These are phyloP conservation scores for Aureobasidium sp. DNA, from an alignment of 2,329 filamentous ascomycete species.

Conservation along the genomic window DNA sequence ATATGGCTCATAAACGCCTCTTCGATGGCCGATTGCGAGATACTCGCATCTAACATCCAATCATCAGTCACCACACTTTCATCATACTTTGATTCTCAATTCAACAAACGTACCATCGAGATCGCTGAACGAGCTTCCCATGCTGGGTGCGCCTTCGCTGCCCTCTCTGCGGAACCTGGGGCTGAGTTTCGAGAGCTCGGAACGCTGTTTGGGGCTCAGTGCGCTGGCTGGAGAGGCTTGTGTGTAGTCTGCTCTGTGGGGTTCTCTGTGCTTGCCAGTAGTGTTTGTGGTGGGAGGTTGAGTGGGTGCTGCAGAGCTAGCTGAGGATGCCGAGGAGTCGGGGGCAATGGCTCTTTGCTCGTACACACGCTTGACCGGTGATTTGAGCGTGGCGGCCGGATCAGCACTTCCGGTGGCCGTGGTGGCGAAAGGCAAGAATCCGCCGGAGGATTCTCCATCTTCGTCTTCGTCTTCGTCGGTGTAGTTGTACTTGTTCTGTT, in stretches of 20 bases:
- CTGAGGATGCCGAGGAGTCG: slow-evolving; percentile 50
- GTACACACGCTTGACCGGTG: slow-evolving; percentile 6
- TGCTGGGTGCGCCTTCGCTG: slow-evolving; percentile 67
- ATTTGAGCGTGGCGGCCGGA: slow-evolving; percentile 14
- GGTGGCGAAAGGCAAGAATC: slow-evolving; percentile 36
- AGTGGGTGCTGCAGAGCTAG: slow-evolving; percentile 18
- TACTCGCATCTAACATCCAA: slow-evolving; percentile 54
- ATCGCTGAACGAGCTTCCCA: slow-evolving; percentile 81
- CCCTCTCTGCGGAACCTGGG: slow-evolving; percentile 49
- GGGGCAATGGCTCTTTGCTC: neutral
- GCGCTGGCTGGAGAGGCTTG: slow-evolving; percentile 20
- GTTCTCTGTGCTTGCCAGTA: neutral
- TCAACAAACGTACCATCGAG: slow-evolving; percentile 59
- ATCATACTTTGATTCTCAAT: too few relatives aligned
- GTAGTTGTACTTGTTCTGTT: slow-evolving; percentile 21
- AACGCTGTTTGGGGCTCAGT: slow-evolving; percentile 46
- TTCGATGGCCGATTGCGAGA: slow-evolving; percentile 72
- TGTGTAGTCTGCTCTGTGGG: neutral
- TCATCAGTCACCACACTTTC: too few relatives aligned
- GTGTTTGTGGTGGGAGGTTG: neutral
- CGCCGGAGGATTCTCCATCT: slow-evolving; percentile 43
- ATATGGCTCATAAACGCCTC: slow-evolving; percentile 68
- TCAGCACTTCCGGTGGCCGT: slow-evolving; percentile 16
- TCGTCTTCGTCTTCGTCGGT: slow-evolving; percentile 31
- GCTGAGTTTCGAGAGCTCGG: slow-evolving; percentile 49